Base-by-base conservation (phyloP, 805 yeast genomes). In the Kurtzmaniella cleridarum region DNA sequence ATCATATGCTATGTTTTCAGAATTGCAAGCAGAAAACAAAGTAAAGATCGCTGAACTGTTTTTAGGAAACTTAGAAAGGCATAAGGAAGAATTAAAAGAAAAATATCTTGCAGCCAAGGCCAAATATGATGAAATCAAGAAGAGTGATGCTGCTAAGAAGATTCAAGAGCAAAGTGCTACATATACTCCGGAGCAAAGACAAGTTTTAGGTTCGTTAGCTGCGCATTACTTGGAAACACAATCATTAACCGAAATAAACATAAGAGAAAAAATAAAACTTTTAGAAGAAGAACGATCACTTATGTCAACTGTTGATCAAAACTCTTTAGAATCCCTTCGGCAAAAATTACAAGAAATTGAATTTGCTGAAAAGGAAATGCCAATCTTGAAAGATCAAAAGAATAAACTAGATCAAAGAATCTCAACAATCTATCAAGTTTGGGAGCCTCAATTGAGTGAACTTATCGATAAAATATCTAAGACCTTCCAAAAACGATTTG, bases 401-500 rank as follows among this genome's bases (percentile, higher is more conserved):
- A 45, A 39, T 6, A 51, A 53, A 3, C 46, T 69, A 13, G 68
- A 65, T 24, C 43, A 50, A 0, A 41, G 68, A 15, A 73, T 81
- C 9, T 48, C 43, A 1, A 54, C 54, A 10, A 66, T 78, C 7
- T 57, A 66, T 26, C 45, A 40, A 0, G 53, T 44, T 2, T 84
- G 96, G 85, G 89, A 81, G 47, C 78, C 80, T 1, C 71, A 73
- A 44, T 60, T 91, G 18, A 68, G 74, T 3, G 49, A 48, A 2
- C 65, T 85, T 34, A 76, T 86, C 0, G 46, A 47, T 2, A 57
- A 63, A 23, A 81, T 90, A 3, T 81, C 95, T 1, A 45, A 49
- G 2, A 78, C 80, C 40, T 93, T 90, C 60, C 64, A 83, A 11
- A 64, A 67, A 16, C 73, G 84, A 36, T 87, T 93, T 57, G 65